A percentile compares a stretch with the other conserved stretches of the same genome.
Conservation (phyloP, 305 asterid genomes). For the Withania somnifera region DNA sequence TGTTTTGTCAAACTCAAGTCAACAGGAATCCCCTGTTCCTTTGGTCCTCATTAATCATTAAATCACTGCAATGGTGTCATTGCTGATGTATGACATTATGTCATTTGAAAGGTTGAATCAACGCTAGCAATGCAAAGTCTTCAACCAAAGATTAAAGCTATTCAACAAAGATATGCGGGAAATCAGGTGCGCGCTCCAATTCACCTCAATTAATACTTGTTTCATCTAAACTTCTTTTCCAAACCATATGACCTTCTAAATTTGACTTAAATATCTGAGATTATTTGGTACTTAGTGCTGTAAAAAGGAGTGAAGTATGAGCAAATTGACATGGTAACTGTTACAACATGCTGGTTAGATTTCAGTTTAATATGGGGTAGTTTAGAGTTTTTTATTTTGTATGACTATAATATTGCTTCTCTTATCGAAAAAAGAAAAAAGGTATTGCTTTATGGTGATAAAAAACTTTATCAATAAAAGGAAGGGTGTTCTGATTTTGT, state of each 20-base stretch:
- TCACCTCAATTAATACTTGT: background rate
- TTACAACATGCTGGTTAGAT: background rate
- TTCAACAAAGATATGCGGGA: conserved; percentile 98
- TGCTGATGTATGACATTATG: conserved; percentile 1
- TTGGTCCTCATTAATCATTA: background rate
- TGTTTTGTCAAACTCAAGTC: background rate
- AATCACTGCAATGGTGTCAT: background rate
- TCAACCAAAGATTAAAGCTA: conserved; percentile 97
- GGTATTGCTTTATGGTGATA: background rate
- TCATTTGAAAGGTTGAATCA: conserved; percentile 74
- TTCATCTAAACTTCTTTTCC: background rate
- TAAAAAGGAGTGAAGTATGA: background rate
- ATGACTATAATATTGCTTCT: background rate
- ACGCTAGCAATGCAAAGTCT: conserved; percentile 98
- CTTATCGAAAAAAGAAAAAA: background rate
- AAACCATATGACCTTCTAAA: background rate
- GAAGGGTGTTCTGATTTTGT: background rate
- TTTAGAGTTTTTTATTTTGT: background rate
- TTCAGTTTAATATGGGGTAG: background rate
- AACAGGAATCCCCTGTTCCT: background rate
- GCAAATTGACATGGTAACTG: background rate
- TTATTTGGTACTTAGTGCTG: background rate
- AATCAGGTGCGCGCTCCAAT: conserved; percentile 62
- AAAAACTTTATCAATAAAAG: background rate
- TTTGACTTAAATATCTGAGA: background rate